Evolutionary conservation across 768 basidiomycete genomes (phyloP).

Genomic region (Leccinellum albellum): DNA sequence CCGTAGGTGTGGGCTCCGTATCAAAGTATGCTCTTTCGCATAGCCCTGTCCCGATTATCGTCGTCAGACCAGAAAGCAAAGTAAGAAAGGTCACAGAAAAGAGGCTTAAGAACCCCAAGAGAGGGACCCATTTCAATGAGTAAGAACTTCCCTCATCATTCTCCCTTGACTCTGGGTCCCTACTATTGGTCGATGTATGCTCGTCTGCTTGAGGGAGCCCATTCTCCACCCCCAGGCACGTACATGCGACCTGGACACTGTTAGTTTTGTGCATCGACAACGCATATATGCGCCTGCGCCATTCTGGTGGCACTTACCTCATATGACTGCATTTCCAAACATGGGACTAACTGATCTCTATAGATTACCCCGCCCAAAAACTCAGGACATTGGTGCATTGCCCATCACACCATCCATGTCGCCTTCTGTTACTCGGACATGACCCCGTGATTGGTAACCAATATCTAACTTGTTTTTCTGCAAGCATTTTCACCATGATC

Average conservation of each 20-base stretch:
- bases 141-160: conserved; percentile 20
- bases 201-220: not conserved
- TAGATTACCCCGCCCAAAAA: conserved; percentile 15
- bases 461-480: not conserved
- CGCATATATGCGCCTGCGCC: not conserved
- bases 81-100: conserved; percentile 83
- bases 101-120: conserved; percentile 82
- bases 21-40: conserved; percentile 79
- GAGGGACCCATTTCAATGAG: conserved; percentile 80
- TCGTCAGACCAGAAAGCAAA: conserved; percentile 87
- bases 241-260: not conserved
- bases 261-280: not conserved
- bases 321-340: not conserved
- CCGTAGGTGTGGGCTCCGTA: conserved; percentile 61
- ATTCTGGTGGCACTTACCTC: not conserved
- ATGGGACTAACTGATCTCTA: conserved; percentile 3
- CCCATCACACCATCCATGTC: conserved; percentile 10
- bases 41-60: conserved; percentile 94
- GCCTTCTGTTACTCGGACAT: conserved; percentile 14
- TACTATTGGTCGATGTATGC: not conserved
- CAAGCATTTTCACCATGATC: not conserved
- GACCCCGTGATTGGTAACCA: conserved; percentile 1
- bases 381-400: conserved; percentile 7
- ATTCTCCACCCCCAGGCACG: not conserved
- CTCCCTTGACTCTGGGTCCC: not conserved